Percentiles rank a stretch among this genome's conserved stretches.
Conservation (phyloP, 208 protist species). For the Crithidia mellificae region DNA sequence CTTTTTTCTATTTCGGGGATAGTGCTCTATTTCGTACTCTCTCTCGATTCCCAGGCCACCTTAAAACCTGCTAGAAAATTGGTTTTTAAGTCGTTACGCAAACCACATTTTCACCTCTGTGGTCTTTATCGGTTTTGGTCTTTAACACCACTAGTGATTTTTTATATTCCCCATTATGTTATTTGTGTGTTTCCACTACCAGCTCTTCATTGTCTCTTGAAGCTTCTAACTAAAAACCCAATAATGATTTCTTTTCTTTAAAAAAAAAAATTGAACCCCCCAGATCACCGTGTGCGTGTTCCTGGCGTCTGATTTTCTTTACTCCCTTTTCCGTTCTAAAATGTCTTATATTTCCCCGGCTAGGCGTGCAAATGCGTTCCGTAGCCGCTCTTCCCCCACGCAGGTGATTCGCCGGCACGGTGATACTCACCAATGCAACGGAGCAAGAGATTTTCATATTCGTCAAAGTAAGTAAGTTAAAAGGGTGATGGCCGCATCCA, state of each 20-base stretch:
- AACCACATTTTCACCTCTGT: not conserved
- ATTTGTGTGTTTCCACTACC: not conserved
- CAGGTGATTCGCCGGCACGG: constrained; percentile 1
- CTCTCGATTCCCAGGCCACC: not conserved
- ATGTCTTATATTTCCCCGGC: constrained; percentile 4
- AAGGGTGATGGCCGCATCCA: not conserved
- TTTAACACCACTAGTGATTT: constrained; percentile 10
- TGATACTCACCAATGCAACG: not conserved
- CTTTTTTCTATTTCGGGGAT: not conserved
- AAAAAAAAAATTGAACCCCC: too few species aligned
- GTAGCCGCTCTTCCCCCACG: not conserved
- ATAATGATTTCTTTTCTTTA: not conserved
- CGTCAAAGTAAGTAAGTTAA: constrained; percentile 11
- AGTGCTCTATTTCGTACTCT: not conserved
- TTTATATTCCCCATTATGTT: constrained; percentile 13
- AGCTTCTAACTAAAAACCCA: constrained; percentile 2
- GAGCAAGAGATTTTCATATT: too few species aligned
- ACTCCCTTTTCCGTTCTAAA: not conserved
- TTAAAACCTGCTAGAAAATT: constrained; percentile 1
- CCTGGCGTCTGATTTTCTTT: not conserved
- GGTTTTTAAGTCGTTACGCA: not conserved
- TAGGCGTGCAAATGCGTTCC: not conserved
- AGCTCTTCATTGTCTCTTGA: constrained; percentile 11
- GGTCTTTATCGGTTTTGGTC: constrained; percentile 1
- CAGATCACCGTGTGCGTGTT: not conserved